phyloP scores from a whole-genome alignment of 208 protist species.

The Acanthamoeba triangularis region DNA sequence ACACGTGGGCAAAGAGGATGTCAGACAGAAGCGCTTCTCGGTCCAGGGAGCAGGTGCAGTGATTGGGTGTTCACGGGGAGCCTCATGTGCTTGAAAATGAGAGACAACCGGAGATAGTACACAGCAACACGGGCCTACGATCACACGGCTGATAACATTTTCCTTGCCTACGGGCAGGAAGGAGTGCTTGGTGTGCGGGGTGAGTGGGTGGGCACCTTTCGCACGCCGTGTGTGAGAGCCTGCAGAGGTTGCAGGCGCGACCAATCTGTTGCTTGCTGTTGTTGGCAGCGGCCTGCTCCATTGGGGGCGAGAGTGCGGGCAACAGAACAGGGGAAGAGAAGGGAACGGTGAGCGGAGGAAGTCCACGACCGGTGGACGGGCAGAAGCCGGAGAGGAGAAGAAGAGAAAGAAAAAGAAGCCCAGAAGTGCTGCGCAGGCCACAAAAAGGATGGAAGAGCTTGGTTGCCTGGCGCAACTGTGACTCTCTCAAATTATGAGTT shows the following conservation, averaged over 20 bases:
- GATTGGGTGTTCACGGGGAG: no score
- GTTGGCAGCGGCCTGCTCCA: neutral
- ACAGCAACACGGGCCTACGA: no score
- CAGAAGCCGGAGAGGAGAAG: neutral
- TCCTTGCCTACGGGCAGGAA: neutral
- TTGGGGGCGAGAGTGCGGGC: neutral
- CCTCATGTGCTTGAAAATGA: no score
- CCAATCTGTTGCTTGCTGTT: constrained; percentile 44
- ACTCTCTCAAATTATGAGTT: neutral
- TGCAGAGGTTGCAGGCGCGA: constrained; percentile 36
- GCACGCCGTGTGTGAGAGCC: constrained; percentile 54
- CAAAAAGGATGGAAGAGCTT: neutral
- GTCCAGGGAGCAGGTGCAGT: no score
- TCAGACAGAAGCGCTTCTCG: neutral
- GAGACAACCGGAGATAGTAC: no score
- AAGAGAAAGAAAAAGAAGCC: neutral
- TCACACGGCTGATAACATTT: no score
- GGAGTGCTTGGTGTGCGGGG: neutral
- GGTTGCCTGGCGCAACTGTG: neutral
- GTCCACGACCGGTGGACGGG: no score
- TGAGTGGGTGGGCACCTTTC: neutral
- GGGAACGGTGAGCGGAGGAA: neutral
- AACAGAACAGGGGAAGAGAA: neutral
- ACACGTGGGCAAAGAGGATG: neutral
- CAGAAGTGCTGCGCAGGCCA: no score